These are phyloP conservation scores for Lipomyces spencermartinsiae DNA, from an alignment of 805 yeast genomes.

Conservation along the genomic window DNA sequence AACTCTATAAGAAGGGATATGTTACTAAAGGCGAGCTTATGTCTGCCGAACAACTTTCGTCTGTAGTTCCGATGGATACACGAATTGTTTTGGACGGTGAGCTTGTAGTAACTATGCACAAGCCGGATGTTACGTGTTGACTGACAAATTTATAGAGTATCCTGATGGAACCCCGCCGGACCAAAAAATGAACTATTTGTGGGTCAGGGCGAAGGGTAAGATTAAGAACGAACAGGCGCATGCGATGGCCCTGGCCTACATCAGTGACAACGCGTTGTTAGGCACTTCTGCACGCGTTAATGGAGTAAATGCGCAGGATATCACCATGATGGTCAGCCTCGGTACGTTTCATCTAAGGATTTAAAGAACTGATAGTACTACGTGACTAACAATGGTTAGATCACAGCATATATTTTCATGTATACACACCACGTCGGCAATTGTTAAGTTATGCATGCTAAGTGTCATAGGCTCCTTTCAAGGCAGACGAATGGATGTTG, in stretches of 20 bases:
- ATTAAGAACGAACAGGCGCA: slow-evolving; percentile 33
- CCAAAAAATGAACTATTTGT: slow-evolving; percentile 21
- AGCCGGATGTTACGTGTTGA: slow-evolving; percentile 6
- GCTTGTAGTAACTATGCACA: not conserved
- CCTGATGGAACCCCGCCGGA: slow-evolving; percentile 19
- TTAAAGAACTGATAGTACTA: not conserved
- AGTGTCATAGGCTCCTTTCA: slow-evolving; percentile 24
- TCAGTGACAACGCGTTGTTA: slow-evolving; percentile 36
- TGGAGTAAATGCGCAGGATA: slow-evolving; percentile 4
- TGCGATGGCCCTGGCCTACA: slow-evolving; percentile 39
- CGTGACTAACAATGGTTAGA: slow-evolving; percentile 15
- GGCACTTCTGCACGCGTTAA: slow-evolving; percentile 38
- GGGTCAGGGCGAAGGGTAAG: slow-evolving; percentile 35
- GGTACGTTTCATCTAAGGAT: not conserved
- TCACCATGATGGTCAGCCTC: slow-evolving; percentile 40
- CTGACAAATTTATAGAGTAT: slow-evolving; percentile 18
- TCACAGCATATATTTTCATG: slow-evolving; percentile 39
- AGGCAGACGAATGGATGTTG: slow-evolving; percentile 37
- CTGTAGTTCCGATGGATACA: slow-evolving; percentile 16
- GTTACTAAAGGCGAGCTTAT: slow-evolving; percentile 7
- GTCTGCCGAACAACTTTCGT: slow-evolving; percentile 2
- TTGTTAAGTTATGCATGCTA: slow-evolving; percentile 4
- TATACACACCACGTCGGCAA: not conserved
- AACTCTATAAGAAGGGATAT: slow-evolving; percentile 9
- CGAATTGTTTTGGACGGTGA: slow-evolving; percentile 8